A percentile compares a stretch with the other conserved stretches of the same genome.
Evolutionary conservation across 2,329 filamentous ascomycete species (phyloP).

Genomic region (Sordariomycetes sp.): DNA sequence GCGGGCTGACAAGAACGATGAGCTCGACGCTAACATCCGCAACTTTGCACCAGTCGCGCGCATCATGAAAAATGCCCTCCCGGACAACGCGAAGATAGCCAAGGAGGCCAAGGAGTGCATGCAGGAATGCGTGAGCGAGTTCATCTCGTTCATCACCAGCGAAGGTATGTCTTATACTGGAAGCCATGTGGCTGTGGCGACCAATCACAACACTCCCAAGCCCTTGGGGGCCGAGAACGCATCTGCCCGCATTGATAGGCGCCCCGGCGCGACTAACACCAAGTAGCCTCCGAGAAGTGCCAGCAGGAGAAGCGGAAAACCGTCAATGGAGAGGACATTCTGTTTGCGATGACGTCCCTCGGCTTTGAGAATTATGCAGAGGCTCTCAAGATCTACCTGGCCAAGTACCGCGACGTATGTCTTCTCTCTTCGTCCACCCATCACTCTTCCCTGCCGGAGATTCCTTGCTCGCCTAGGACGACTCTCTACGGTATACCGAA

Average conservation of each 20-base stretch:
- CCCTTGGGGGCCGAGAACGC: background rate
- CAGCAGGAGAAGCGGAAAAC: constrained; percentile 99
- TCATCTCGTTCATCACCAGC: constrained; percentile 99
- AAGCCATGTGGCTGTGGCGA: background rate
- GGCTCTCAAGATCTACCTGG: constrained; percentile 94
- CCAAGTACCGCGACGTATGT: constrained; percentile 93
- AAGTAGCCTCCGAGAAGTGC: constrained; percentile 89
- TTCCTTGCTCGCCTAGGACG: background rate
- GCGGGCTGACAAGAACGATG: constrained; percentile 36
- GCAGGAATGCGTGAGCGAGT: constrained; percentile 99
- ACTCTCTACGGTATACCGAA: background rate
- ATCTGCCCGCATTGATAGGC: background rate
- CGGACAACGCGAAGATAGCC: constrained; percentile 97
- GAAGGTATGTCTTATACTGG: constrained; percentile 57
- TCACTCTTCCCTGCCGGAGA: too few species aligned
- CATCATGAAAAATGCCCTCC: constrained; percentile 97
- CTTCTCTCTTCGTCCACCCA: background rate
- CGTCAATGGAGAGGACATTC: constrained; percentile 95
- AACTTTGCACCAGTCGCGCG: constrained; percentile 94
- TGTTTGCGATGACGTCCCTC: constrained; percentile 97
- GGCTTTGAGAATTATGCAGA: constrained; percentile 99
- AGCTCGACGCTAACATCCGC: constrained; percentile 83
- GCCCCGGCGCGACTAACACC: background rate
- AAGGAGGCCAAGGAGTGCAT: constrained; percentile 99
- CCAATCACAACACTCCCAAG: background rate